Percentiles rank a stretch among this genome's conserved stretches.
phyloP scores from a whole-genome alignment of 2,329 filamentous ascomycete species.

The Beauveria australis region DNA sequence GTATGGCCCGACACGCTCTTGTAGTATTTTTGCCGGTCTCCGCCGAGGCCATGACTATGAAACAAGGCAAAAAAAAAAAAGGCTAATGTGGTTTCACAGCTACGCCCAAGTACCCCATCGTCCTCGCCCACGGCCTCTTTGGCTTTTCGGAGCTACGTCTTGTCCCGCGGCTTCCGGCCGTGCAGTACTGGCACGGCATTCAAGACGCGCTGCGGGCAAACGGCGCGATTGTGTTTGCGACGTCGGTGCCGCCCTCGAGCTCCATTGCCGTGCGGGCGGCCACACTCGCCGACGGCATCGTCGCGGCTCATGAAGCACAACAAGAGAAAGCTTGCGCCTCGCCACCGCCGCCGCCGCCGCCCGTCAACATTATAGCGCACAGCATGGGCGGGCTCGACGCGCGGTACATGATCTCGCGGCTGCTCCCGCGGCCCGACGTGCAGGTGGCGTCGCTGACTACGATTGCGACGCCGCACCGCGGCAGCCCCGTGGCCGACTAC shows the following conservation, averaged over 20 bases:
- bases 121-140: constrained; percentile 57
- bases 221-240: constrained; percentile 47
- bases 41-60: not conserved
- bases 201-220: constrained; percentile 46
- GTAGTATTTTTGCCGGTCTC: no score
- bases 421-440: constrained; percentile 34
- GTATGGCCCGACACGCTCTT: constrained; percentile 19
- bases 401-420: constrained; percentile 54
- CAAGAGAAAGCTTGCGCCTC: constrained; percentile 7
- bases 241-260: constrained; percentile 53
- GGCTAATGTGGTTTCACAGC: constrained; percentile 23
- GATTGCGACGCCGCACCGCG: constrained; percentile 47
- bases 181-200: constrained; percentile 60
- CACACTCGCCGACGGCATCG: constrained; percentile 47
- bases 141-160: constrained; percentile 53
- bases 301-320: constrained; percentile 21
- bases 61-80: not conserved
- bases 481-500: constrained; percentile 48
- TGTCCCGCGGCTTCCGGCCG: constrained; percentile 41
- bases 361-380: constrained; percentile 72
- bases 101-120: constrained; percentile 52
- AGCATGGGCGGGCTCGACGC: constrained; percentile 60
- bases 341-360: constrained; percentile 15
- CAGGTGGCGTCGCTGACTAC: constrained; percentile 45
- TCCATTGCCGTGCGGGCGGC: constrained; percentile 53